Percentiles rank a stretch among this genome's conserved stretches.
Evolutionary conservation across 2,329 filamentous ascomycete species (phyloP).

Genomic region (Acrodontium crateriforme): DNA sequence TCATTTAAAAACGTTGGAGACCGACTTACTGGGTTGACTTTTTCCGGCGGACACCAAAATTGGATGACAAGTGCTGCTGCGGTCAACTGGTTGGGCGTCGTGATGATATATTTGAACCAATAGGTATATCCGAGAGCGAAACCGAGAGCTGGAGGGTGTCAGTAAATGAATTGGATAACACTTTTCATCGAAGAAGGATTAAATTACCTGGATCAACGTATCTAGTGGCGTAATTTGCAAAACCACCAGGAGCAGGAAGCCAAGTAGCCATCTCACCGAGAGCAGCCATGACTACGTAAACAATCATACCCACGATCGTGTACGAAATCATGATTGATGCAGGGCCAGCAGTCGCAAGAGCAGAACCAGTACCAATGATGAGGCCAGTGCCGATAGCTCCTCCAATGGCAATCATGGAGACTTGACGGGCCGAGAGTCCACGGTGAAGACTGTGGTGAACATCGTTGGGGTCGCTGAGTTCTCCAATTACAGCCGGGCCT

Average conservation of each 20-base stretch:
- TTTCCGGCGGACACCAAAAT: conserved; percentile 49
- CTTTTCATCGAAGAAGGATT: no score
- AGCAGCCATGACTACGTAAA: conserved; percentile 69
- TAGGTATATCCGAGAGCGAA: conserved; percentile 56
- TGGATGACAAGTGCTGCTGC: conserved; percentile 66
- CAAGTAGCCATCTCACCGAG: conserved; percentile 78
- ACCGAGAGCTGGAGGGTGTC: conserved; percentile 66
- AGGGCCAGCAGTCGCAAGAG: conserved; percentile 39
- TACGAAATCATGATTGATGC: conserved; percentile 60
- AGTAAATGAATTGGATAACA: no score
- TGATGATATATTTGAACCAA: conserved; percentile 59
- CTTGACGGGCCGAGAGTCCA: conserved; percentile 40
- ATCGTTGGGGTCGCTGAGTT: conserved; percentile 13
- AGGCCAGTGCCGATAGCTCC: conserved; percentile 63
- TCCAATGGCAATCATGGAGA: conserved; percentile 56
- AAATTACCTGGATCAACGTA: no score
- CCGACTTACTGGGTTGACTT: conserved; percentile 18
- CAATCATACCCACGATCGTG: conserved; percentile 53
- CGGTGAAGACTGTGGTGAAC: conserved; percentile 31
- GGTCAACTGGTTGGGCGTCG: conserved; percentile 73
- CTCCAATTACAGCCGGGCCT: no score
- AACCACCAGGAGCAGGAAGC: conserved; percentile 64
- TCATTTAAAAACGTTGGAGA: no score
- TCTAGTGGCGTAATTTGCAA: conserved; percentile 65
- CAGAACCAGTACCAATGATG: conserved; percentile 50